Conservation (phyloP, 257 asterid species). For the Gentiana macrophylla region DNA sequence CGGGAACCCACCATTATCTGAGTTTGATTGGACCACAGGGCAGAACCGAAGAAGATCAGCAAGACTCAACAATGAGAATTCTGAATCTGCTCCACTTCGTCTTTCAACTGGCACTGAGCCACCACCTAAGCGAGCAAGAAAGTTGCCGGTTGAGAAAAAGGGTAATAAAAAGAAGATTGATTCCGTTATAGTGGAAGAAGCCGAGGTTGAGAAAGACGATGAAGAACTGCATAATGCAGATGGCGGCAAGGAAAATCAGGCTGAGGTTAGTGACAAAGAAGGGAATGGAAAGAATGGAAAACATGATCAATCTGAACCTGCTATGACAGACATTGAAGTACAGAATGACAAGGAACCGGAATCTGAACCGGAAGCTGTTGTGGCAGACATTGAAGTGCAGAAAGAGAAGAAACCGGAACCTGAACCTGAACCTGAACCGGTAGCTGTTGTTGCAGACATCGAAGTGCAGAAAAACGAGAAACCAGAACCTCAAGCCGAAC, state of each 20-base stretch:
- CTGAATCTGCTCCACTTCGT: slow-evolving; percentile 35
- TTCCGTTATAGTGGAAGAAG: slow-evolving; percentile 27
- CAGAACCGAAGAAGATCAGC: slow-evolving; percentile 92
- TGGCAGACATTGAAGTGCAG: too few relatives aligned
- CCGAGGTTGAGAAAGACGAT: slow-evolving; percentile 5
- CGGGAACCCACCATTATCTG: slow-evolving; percentile 58
- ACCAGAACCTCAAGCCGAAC: too few relatives aligned
- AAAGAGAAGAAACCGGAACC: too few relatives aligned
- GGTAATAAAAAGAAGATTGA: slow-evolving; percentile 30
- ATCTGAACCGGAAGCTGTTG: too few relatives aligned
- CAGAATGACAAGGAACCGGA: neutral
- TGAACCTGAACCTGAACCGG: too few relatives aligned
- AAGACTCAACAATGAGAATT: slow-evolving; percentile 72
- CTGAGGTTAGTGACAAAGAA: slow-evolving; percentile 3
- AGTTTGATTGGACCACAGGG: slow-evolving; percentile 94
- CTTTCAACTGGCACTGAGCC: slow-evolving; percentile 42
- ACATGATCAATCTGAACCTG: neutral
- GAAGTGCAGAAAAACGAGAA: too few relatives aligned
- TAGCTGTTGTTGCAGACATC: too few relatives aligned
- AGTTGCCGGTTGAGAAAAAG: slow-evolving; percentile 25
- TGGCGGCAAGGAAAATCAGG: slow-evolving; percentile 2
- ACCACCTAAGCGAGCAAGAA: slow-evolving; percentile 49
- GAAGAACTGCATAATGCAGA: slow-evolving; percentile 11
- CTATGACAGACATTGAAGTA: neutral
- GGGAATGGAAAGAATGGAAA: slow-evolving; percentile 3